Base-by-base conservation (phyloP, 768 basidiomycete species). In the Xanthoconium stramineum region DNA sequence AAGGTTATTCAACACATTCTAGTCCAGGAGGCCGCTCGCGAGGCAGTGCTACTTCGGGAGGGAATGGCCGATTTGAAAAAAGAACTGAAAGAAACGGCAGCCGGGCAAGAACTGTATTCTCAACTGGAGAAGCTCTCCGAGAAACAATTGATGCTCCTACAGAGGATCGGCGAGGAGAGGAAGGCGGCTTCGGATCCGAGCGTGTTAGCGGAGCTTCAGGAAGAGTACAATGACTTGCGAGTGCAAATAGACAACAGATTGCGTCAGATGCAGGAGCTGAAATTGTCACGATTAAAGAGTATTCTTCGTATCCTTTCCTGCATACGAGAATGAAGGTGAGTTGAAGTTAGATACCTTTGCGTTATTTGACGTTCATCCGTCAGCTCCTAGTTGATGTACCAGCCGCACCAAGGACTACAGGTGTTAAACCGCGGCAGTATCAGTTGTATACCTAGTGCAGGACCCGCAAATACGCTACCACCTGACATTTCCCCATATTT, bases 231-330 rank as follows among this genome's bases (percentile, higher is more conserved):
- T 10, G 57, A 40, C 0, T 42, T 65, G 51, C 57, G 46, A 1
- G 1, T 0, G 6, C 53, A 59, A 19, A 38, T 58, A 29, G 55
- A 61, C 28, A 46, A 53, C 15, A 50, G 9, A 51, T n/a, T 62
- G 20, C 35, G 7, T 33, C 55, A 57, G 28, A 55, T 59, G 64
- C 30, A 59, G 10, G 37, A 45, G 33, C 43, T 65, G 30, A 65
- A 53, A 37, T 12, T 53, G 33, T 20, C 63, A 13, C 13, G 49
- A 47, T 40, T 48, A 6, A 52, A 28, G 45, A 14, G 14, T 28
- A 9, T 51, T 42, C 13, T 6, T 17, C 59, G 56, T 33, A 32
- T 52, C 9, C 24, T 60, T 37, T 3, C 32, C 6, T 10, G 37
- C 17, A 52, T 17, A 44, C 10, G 47, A 42, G 35, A 19, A 0